Evolutionary conservation across 2,329 filamentous ascomycete genomes (phyloP).

Genomic region (Metarhizium humberi): DNA sequence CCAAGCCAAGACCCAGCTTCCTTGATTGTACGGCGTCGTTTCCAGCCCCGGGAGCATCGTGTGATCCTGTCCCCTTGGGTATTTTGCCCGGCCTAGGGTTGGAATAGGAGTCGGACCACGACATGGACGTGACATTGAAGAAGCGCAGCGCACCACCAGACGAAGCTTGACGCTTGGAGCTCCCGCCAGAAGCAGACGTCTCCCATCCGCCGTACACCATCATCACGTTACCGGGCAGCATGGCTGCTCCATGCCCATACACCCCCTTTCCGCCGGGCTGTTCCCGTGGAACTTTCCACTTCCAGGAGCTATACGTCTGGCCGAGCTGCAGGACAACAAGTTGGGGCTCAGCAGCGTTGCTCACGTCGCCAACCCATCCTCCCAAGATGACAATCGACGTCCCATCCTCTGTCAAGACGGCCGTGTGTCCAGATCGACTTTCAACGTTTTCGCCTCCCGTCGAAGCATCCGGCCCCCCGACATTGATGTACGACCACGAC

Average conservation of each 20-base stretch:
- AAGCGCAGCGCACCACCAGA: constrained; percentile 28
- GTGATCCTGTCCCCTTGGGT: not conserved
- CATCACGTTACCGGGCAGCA: constrained; percentile 59
- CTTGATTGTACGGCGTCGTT: constrained; percentile 13
- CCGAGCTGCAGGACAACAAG: constrained; percentile 69
- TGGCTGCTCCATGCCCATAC: constrained; percentile 54
- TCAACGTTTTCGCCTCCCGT: constrained; percentile 39
- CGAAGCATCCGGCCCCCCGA: constrained; percentile 34
- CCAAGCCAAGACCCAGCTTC: constrained; percentile 50
- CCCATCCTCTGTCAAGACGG: constrained; percentile 72
- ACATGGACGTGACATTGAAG: constrained; percentile 48
- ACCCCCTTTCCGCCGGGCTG: constrained; percentile 38
- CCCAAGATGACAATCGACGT: constrained; percentile 70
- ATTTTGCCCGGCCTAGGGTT: constrained; percentile 26
- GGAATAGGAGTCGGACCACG: constrained; percentile 41
- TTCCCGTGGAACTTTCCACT: constrained; percentile 54
- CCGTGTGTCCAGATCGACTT: constrained; percentile 81
- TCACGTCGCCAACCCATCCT: constrained; percentile 83
- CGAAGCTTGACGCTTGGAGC: constrained; percentile 23
- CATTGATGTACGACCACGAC: constrained; percentile 72
- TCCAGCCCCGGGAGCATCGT: constrained; percentile 15
- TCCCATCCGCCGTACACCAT: constrained; percentile 56
- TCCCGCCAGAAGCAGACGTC: constrained; percentile 24
- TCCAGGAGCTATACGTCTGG: constrained; percentile 65
- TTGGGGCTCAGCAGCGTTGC: constrained; percentile 70